These are phyloP conservation scores for Barbarea vulgaris DNA, from an alignment of 345 rosid genomes.

Conservation along the genomic window DNA sequence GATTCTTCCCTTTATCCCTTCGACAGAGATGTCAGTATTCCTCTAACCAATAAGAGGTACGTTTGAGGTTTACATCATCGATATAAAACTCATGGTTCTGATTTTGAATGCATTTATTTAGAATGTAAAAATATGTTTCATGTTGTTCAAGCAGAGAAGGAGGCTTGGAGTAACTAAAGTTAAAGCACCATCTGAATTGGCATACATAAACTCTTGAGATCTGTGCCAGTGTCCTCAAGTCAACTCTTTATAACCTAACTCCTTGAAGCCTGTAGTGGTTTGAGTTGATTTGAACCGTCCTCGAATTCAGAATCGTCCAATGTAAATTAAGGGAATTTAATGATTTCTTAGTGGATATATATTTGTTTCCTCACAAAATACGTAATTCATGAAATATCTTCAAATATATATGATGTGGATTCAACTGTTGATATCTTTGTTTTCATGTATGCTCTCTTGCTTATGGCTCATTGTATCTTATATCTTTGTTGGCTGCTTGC, in stretches of 20 bases:
- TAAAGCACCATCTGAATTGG: constrained; percentile 47
- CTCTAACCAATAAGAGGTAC: constrained; percentile 45
- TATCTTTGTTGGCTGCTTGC: not conserved
- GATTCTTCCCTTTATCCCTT: constrained; percentile 72
- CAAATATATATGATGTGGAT: not conserved
- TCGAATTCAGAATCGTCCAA: not conserved
- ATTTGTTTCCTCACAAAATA: constrained; percentile 3
- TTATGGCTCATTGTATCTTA: not conserved
- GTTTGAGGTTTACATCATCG: not conserved
- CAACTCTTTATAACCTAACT: constrained; percentile 48
- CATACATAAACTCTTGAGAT: constrained; percentile 54
- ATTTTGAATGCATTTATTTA: not conserved
- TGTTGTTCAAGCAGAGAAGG: constrained; percentile 11
- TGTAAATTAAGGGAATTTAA: constrained; percentile 3
- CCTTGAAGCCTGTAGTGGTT: constrained; percentile 32
- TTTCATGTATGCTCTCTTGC: not conserved
- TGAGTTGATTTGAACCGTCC: constrained; percentile 3
- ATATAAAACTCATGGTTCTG: not conserved
- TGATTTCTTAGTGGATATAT: constrained; percentile 1
- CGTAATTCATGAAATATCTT: not conserved
- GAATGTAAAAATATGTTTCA: not conserved
- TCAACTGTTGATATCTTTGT: not conserved
- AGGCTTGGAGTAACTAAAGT: constrained; percentile 9
- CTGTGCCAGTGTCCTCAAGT: constrained; percentile 40
- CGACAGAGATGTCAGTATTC: constrained; percentile 76